Conservation (phyloP, 306 rosid genomes). For the Purshia tridentata region DNA sequence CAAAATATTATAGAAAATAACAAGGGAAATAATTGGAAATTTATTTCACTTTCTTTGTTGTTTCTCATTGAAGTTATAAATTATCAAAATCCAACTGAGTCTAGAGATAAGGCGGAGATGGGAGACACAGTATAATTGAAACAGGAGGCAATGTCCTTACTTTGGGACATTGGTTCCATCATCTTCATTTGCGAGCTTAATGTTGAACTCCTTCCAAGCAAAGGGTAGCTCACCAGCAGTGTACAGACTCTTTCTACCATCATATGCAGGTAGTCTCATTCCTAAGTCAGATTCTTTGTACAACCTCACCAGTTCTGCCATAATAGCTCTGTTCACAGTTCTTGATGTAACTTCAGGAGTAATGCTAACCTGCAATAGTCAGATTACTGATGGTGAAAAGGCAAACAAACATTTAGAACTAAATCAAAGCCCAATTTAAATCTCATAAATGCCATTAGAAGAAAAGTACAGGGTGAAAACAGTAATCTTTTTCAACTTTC, state of each 20-base stretch:
- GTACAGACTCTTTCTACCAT: conserved; percentile 92
- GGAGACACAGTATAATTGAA: conserved; percentile 1
- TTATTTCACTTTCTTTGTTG: background rate
- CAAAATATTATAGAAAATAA: background rate
- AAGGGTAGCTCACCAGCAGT: conserved; percentile 98
- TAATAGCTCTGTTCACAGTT: conserved; percentile 78
- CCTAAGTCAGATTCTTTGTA: conserved; percentile 86
- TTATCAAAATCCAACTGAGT: background rate
- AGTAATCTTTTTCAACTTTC: conserved; percentile 37
- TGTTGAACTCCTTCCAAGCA: conserved; percentile 76
- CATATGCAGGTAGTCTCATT: conserved; percentile 94
- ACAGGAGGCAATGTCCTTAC: conserved; percentile 43
- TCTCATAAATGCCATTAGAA: conserved; percentile 51
- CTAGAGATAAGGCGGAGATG: background rate
- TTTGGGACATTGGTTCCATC: conserved; percentile 68
- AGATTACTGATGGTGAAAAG: conserved; percentile 36
- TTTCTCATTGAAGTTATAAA: background rate
- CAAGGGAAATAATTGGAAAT: background rate
- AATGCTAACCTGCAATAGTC: conserved; percentile 66
- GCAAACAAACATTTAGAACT: conserved; percentile 54
- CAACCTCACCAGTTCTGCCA: conserved; percentile 86
- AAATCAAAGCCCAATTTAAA: conserved; percentile 33
- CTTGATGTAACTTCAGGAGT: conserved; percentile 90
- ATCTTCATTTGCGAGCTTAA: conserved; percentile 74
- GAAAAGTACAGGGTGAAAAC: conserved; percentile 46